Evolutionary conservation across 2,329 filamentous ascomycete genomes (phyloP), one percentile per base, ranked within the genome.

Genomic region (Hypoxylon sp.): DNA sequence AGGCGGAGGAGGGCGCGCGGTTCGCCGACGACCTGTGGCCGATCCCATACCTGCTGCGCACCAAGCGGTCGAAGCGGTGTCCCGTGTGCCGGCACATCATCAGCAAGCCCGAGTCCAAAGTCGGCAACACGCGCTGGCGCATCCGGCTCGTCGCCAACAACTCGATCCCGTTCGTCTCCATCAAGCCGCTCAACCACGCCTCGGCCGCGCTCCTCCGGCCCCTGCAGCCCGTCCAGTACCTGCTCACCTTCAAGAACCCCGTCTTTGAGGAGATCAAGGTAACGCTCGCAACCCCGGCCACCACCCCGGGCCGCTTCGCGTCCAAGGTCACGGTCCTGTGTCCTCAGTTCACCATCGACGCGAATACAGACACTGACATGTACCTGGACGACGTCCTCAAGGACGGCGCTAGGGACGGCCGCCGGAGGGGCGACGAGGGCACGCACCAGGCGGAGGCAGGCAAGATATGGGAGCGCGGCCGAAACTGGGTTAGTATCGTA

Each of bases 401-500:
- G 74, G 87, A 84, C 65, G 76, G 75, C 52, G 75, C 75, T 20
- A 68, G 73, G 49, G 78, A 81, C 28, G 74, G 67, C 73, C 69
- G 78, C 74, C 75, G 74, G 68, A 74, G 72, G 13, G 77, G 77
- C 22, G 70, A 79, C 71, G 74, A 73, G 67, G 71, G 80, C 74
- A 47, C 52, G 52, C 85, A 87, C 50, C 88, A 87, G 73, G 87
- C 91, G 15, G 93, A 97, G 77, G 92, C 92, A 0, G 95, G 94
- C 54, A 98, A 98, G 79, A 89, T 98, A n/a, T 99, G 93, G 91
- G 94, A 97, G 67, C 87, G 90, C 56, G 94, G 94, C 0, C 85
- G 94, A 34, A 99, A 98, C 76, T 97, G 94, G 92, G 95, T 95
- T 15, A 95, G 90, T 68, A 92, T 99, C 10, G 91, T 97, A 19